These are phyloP conservation scores for Gastrolobium bilobum DNA, from an alignment of 306 rosid species.

Conservation along the genomic window DNA sequence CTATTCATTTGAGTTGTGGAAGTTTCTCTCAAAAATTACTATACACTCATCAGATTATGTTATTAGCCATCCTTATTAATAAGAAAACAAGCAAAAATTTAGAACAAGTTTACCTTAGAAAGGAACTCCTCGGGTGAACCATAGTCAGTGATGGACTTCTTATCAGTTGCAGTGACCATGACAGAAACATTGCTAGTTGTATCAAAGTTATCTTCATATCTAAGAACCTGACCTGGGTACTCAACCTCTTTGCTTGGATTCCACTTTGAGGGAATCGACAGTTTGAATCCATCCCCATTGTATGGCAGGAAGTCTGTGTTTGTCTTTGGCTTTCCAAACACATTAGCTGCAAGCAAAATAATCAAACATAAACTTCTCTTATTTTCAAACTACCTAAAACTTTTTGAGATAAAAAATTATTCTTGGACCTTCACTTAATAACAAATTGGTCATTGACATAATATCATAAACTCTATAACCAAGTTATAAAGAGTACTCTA, in stretches of 20 bases:
- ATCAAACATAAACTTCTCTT: constrained; percentile 7
- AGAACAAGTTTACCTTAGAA: constrained; percentile 55
- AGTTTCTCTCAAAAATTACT: constrained; percentile 1
- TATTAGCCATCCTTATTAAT: not conserved
- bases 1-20: not conserved
- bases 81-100: constrained; percentile 6
- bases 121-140: constrained; percentile 87
- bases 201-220: constrained; percentile 93
- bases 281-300: constrained; percentile 85
- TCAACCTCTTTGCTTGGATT: constrained; percentile 91
- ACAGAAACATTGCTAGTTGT: constrained; percentile 74
- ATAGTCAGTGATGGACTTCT: constrained; percentile 86
- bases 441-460: not conserved
- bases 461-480: not conserved
- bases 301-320: constrained; percentile 86
- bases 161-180: constrained; percentile 72
- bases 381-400: not conserved
- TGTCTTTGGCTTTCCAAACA: constrained; percentile 90
- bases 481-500: not conserved
- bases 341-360: constrained; percentile 75
- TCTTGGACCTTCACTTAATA: not conserved
- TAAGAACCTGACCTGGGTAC: constrained; percentile 90
- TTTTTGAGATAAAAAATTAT: not conserved
- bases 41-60: not conserved
- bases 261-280: constrained; percentile 88